phyloP scores from a whole-genome alignment of 2,329 filamentous ascomycete genomes.

The Diaporthe sp. region DNA sequence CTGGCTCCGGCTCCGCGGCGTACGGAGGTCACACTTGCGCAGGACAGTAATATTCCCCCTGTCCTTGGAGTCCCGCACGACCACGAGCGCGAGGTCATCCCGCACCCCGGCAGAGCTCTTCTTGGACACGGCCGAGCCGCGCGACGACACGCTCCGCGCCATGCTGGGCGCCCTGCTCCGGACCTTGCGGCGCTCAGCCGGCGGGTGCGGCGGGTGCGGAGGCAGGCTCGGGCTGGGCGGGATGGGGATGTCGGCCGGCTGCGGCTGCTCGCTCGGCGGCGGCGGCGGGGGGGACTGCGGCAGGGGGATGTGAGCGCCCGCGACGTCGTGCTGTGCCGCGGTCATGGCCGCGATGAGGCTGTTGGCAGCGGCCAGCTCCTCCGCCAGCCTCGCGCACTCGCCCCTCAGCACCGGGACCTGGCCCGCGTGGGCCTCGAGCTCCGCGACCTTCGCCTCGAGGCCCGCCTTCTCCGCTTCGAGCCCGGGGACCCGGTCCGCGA shows the following conservation, averaged over 20 bases:
- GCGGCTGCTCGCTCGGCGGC: not conserved
- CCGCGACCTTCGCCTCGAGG: constrained; percentile 27
- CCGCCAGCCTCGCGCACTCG: constrained; percentile 30
- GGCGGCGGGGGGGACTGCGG: not conserved
- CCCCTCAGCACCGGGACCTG: constrained; percentile 26
- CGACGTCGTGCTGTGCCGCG: constrained; percentile 22
- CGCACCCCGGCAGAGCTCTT: not conserved
- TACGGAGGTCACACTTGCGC: constrained; percentile 31
- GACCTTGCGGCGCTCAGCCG: constrained; percentile 21
- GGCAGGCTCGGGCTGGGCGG: constrained; percentile 21
- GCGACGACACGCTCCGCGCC: constrained; percentile 33
- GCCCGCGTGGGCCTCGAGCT: constrained; percentile 30
- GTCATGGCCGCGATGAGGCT: constrained; percentile 34
- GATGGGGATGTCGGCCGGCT: not conserved
- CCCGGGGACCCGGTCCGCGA: constrained; percentile 3
- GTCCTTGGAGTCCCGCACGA: constrained; percentile 33
- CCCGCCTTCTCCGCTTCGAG: constrained; percentile 24
- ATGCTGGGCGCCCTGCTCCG: constrained; percentile 34
- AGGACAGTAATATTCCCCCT: constrained; percentile 30
- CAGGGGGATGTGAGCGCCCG: not conserved
- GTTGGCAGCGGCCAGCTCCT: constrained; percentile 34
- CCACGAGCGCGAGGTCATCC: constrained; percentile 35
- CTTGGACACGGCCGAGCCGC: constrained; percentile 24
- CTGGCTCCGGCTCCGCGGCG: constrained; percentile 30
- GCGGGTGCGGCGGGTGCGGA: not conserved